Evolutionary conservation across 2,329 filamentous ascomycete genomes (phyloP).

Genomic region (Coleophoma eucalyptorum): DNA sequence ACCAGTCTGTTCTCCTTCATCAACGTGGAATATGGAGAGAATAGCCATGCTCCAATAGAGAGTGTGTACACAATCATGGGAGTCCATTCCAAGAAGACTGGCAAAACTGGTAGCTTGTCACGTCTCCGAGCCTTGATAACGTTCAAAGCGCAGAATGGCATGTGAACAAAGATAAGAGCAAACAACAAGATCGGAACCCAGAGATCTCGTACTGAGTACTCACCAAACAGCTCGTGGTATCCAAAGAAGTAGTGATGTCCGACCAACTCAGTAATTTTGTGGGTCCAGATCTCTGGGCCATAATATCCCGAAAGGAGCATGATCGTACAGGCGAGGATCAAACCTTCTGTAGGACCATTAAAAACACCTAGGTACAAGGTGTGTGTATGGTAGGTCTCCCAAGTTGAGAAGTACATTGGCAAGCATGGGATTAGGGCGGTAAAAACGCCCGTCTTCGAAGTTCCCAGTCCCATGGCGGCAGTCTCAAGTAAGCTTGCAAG

Average conservation of each 20-base stretch:
- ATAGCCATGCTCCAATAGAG: constrained; percentile 78
- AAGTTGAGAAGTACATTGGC: constrained; percentile 99
- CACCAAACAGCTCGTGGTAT: constrained; percentile 58
- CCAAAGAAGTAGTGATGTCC: constrained; percentile 51
- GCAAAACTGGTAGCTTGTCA: constrained; percentile 69
- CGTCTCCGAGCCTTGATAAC: constrained; percentile 73
- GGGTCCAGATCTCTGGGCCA: constrained; percentile 83
- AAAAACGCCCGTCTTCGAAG: constrained; percentile 80
- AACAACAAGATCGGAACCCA: constrained; percentile 73
- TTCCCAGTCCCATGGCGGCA: constrained; percentile 87
- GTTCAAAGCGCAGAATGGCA: constrained; percentile 87
- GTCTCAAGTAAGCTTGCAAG: constrained; percentile 87
- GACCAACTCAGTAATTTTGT: constrained; percentile 67
- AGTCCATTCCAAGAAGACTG: constrained; percentile 90
- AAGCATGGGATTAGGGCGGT: constrained; percentile 88
- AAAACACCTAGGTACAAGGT: constrained; percentile 94
- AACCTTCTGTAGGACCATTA: constrained; percentile 94
- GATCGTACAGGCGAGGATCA: constrained; percentile 81
- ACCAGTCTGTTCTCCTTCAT: constrained; percentile 82
- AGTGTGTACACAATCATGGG: constrained; percentile 81
- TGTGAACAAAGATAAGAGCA: constrained; percentile 67
- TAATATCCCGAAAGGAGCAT: constrained; percentile 87
- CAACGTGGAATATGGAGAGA: constrained; percentile 81
- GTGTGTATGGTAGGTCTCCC: constrained; percentile 99
- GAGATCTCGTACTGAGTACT: constrained; percentile 76